Evolutionary conservation across 805 yeast genomes (phyloP), one percentile per base, ranked within the genome.

Genomic region (Peterozyma toletana): DNA sequence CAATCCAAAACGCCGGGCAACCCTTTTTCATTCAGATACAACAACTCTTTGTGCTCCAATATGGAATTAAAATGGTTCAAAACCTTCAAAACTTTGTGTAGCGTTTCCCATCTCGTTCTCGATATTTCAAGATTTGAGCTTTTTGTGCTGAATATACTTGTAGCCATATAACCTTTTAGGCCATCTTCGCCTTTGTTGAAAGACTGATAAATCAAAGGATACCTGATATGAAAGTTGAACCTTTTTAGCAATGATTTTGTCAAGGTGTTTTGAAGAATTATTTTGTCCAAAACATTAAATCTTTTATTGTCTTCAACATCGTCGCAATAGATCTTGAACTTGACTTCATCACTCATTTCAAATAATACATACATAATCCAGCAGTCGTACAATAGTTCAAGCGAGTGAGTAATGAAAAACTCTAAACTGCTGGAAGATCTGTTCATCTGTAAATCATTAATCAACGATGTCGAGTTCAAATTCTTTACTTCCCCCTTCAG

Each of bases 371-470:
- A 54, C 0, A 62, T 50, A 17, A 73, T 53, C 75, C 77, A 78
- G n/a, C 68, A 63, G 51, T 78, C 84, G 48, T 71, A 71, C 3
- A 79, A 50, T 16, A 66, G 63, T 46, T 80, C 83, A 4, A 78
- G 51, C 42, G 76, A 55, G 18, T 62, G 56, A 44, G 58, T 64
- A 52, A 63, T 54, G 62, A 70, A 54, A 35, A 53, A 39, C 41
- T 70, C 69, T 9, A 60, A 54, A 4, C 63, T 50, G 5, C 58
- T 51, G 1, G 52, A 45, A 1, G 66, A 57, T 9, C 66, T 60
- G 1, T 67, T 50, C 11, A 59, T 42, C 36, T 66, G 60, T 21
- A 68, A 54, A 13, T 69, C 66, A 37, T 66, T 62, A 17, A 71
- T 59, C 5, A 64, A 51, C 0, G 62, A 53, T 2, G 68, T 55